phyloP scores from a whole-genome alignment of 2,329 filamentous ascomycete genomes.

The Phaeosphaeria sp. region DNA sequence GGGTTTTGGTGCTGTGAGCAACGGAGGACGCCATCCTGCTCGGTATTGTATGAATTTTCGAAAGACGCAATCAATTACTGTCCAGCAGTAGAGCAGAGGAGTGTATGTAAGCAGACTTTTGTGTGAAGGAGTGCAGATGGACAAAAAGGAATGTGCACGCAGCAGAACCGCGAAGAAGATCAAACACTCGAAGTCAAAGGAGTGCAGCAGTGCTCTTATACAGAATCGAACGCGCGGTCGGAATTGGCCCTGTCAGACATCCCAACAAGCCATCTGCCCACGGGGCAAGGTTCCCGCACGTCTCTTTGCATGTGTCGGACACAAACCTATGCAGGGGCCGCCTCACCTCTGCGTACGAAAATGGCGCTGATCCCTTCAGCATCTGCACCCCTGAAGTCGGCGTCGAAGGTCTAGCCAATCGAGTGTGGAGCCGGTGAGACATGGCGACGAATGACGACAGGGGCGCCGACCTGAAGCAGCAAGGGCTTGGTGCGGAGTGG shows the following conservation, averaged over 20 bases:
- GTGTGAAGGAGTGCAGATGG: not conserved
- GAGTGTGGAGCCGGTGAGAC: constrained; percentile 21
- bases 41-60: constrained; percentile 3
- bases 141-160: not conserved
- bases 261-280: constrained; percentile 17
- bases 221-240: no score
- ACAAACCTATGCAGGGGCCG: constrained; percentile 26
- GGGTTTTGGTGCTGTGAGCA: constrained; percentile 37
- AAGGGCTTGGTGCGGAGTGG: constrained; percentile 21
- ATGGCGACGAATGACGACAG: constrained; percentile 24
- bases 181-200: not conserved
- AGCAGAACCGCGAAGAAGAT: constrained; percentile 3
- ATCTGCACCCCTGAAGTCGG: constrained; percentile 29
- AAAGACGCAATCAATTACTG: constrained; percentile 27
- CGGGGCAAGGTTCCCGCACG: constrained; percentile 21
- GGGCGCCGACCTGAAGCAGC: constrained; percentile 23
- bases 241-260: constrained; percentile 20
- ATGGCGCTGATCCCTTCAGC: not conserved
- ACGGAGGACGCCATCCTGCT: constrained; percentile 35
- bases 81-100: constrained; percentile 36
- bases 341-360: not conserved
- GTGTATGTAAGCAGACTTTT: not conserved
- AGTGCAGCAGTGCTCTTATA: constrained; percentile 13
- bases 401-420: constrained; percentile 31
- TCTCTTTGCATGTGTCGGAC: constrained; percentile 11